Evolutionary conservation across 257 asterid genomes (phyloP).

Genomic region (Salvia hispanica): DNA sequence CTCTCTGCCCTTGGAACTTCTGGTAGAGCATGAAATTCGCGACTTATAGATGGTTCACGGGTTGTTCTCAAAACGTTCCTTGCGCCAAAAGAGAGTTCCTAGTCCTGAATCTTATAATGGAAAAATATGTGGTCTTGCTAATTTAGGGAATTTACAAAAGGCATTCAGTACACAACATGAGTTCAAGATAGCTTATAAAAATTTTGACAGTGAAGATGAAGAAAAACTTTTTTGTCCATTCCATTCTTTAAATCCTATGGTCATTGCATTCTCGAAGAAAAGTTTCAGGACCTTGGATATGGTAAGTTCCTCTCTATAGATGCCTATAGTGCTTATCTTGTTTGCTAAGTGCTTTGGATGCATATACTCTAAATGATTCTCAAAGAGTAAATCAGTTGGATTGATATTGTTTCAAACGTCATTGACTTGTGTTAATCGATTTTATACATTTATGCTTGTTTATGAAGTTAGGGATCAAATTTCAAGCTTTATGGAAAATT

Average conservation of each 20-base stretch:
- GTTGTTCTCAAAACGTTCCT: conserved; percentile 70
- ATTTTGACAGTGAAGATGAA: conserved; percentile 44
- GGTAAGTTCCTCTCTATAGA: conserved; percentile 51
- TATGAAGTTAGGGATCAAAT: neutral
- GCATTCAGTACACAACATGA: conserved; percentile 83
- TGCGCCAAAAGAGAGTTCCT: conserved; percentile 60
- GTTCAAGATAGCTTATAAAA: conserved; percentile 60
- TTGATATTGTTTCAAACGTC: conserved; percentile 11
- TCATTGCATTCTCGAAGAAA: conserved; percentile 64
- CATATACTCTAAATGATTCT: neutral
- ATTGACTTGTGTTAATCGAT: conserved; percentile 2
- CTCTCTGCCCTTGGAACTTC: conserved; percentile 83
- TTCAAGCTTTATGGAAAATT: neutral
- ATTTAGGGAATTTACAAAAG: conserved; percentile 73
- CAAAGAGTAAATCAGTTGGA: neutral
- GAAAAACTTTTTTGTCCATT: conserved; percentile 75
- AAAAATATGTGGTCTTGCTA: conserved; percentile 72
- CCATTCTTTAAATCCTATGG: conserved; percentile 71
- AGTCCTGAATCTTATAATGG: conserved; percentile 72
- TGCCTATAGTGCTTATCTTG: conserved; percentile 16
- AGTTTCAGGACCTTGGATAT: conserved; percentile 75
- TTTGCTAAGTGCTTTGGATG: neutral
- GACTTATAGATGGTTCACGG: conserved; percentile 84
- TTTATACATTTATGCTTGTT: neutral
- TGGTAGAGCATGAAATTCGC: conserved; percentile 68